Base-by-base conservation (phyloP, 1,284 basidiomycete genomes). In the Kalmanozyma brasiliensis region DNA sequence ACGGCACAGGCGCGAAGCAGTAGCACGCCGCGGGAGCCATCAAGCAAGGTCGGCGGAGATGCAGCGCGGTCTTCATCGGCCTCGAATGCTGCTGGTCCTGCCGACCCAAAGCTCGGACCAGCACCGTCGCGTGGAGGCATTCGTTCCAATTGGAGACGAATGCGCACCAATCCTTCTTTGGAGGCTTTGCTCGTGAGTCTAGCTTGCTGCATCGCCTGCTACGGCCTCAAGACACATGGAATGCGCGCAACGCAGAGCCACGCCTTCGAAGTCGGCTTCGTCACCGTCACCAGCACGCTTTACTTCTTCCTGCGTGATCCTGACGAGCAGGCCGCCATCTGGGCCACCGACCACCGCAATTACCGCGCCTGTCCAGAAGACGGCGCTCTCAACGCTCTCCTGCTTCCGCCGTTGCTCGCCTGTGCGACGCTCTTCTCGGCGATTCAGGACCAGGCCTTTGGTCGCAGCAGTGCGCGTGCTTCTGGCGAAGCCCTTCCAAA, bases 301-400 rank as follows among this genome's bases (percentile, higher is more conserved):
- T 75, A 73, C 65, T 65, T 69, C 41, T 55, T 75, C 34, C 43
- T 73, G 5, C 66, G 70, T 14, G 35, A 49, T 30, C 62, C 63
- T 1, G 49, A 62, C 29, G 67, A 69, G 46, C 48, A 65, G 29
- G 64, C 73, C 11, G 65, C 66, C 30, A 75, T 78, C 33, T 78
- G 74, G 76, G 72, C 74, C 14, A 78, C 76, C 24, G 74, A 78
- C 26, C 62, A 60, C 34, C 68, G 76, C 49, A 74, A 74, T 37
- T 78, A 74, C 34, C 68, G 76, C 30, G 30, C 53, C 19, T 74
- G 72, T 26, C 51, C 49, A 0, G 76, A 78, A 19, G 76, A 78
- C 37, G 76, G 76, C 14, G 72, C 74, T 20, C 49, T 78, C 30
- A 67, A 63, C 19, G 76, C 67, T 30, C 64, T 78, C 0, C 64